phyloP scores from a whole-genome alignment of 306 rosid genomes.

The Lathyrus tuberosus region DNA sequence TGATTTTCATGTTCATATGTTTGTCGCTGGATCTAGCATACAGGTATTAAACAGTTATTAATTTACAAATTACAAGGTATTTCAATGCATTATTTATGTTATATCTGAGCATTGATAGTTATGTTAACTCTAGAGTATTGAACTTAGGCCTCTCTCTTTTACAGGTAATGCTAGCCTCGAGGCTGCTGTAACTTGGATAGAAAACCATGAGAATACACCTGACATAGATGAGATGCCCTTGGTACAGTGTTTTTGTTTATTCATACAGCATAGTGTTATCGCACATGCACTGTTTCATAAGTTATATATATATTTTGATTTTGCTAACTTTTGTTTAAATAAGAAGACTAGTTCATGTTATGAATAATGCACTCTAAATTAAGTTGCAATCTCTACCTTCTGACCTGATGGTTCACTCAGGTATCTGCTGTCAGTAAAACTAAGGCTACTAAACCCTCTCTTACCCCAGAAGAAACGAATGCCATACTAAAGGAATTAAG shows the following conservation, averaged over 20 bases:
- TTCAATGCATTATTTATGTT: conserved; percentile 22
- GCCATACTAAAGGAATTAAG: conserved; percentile 92
- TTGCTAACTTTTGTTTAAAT: conserved; percentile 1
- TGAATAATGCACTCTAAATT: conserved; percentile 17
- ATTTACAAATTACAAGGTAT: conserved; percentile 15
- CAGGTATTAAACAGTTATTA: conserved; percentile 19
- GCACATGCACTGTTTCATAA: neutral
- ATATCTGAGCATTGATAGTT: conserved; percentile 14
- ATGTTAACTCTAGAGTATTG: conserved; percentile 22
- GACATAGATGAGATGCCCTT: conserved; percentile 89
- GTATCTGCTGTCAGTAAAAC: conserved; percentile 68
- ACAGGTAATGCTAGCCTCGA: conserved; percentile 83
- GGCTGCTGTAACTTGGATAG: conserved; percentile 91
- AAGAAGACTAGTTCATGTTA: conserved; percentile 23
- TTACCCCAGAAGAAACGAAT: conserved; percentile 82
- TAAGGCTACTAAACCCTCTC: conserved; percentile 84
- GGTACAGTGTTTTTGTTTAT: conserved; percentile 50
- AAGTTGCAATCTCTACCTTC: conserved; percentile 39
- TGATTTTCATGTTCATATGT: conserved; percentile 14
- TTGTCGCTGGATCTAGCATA: conserved; percentile 31
- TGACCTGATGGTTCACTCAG: conserved; percentile 49
- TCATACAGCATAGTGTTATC: conserved; percentile 24
- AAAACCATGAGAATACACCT: conserved; percentile 79
- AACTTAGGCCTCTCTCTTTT: conserved; percentile 42
- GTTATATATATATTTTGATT: conserved; percentile 30